Conservation (phyloP, 1,284 basidiomycete species). For the Boletus smithii region DNA sequence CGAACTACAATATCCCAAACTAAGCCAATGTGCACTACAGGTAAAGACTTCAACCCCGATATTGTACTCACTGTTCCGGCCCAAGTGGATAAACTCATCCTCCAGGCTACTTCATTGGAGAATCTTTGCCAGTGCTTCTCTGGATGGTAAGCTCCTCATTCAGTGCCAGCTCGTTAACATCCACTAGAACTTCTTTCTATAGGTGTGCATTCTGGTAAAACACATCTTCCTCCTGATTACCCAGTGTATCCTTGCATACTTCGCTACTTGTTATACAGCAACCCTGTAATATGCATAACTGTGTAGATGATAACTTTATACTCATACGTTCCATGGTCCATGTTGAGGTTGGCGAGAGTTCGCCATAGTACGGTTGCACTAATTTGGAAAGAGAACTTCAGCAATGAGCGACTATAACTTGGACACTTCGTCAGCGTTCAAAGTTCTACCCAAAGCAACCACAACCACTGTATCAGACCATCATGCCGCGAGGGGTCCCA, state of each 20-base stretch:
- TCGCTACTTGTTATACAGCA: constrained; percentile 16
- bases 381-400: constrained; percentile 15
- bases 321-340: too few relatives aligned
- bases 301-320: constrained; percentile 3
- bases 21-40: constrained; percentile 37
- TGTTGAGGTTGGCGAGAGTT: not conserved
- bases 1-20: not conserved
- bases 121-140: constrained; percentile 96
- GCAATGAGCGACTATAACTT: too few relatives aligned
- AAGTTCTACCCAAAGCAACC: not conserved
- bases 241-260: constrained; percentile 12
- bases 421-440: too few relatives aligned
- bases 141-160: constrained; percentile 66
- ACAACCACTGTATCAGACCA: constrained; percentile 9
- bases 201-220: constrained; percentile 53
- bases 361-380: constrained; percentile 5
- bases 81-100: constrained; percentile 89
- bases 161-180: not conserved
- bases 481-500: constrained; percentile 76
- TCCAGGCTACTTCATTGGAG: constrained; percentile 87
- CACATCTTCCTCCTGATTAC: constrained; percentile 1
- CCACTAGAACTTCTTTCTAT: not conserved
- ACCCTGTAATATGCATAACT: constrained; percentile 21
- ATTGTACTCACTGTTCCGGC: constrained; percentile 65
- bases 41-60: constrained; percentile 88